Evolutionary conservation across 345 rosid species (phyloP).

Genomic region (Moringa oleifera): DNA sequence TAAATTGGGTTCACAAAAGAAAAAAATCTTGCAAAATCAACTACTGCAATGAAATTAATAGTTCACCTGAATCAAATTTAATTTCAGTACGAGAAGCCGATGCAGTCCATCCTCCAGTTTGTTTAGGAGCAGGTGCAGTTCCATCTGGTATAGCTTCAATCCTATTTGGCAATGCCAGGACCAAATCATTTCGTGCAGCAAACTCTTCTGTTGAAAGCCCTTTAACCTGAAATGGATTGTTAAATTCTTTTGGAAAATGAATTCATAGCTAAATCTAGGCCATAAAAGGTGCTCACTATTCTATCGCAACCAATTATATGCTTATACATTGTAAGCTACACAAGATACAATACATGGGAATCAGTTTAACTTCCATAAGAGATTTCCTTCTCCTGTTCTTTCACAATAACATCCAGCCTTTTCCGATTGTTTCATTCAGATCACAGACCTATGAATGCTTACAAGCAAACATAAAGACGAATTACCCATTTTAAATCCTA

Average conservation of each 20-base stretch:
- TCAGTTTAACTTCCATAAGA: background rate
- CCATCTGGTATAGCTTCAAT: conserved; percentile 96
- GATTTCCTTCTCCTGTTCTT: too few species aligned
- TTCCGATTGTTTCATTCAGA: background rate
- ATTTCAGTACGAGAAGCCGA: conserved; percentile 79
- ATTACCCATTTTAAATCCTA: background rate
- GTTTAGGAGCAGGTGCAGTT: conserved; percentile 75
- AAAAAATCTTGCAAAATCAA: conserved; percentile 12
- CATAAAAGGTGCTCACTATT: background rate
- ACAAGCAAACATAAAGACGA: background rate
- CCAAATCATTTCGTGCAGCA: conserved; percentile 84
- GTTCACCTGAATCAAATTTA: conserved; percentile 90
- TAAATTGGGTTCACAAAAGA: background rate
- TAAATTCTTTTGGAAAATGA: background rate
- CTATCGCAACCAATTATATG: background rate
- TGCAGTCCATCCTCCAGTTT: conserved; percentile 63
- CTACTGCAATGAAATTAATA: background rate
- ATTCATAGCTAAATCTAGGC: background rate
- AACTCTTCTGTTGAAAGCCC: conserved; percentile 90
- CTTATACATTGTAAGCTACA: background rate
- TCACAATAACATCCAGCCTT: background rate
- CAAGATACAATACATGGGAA: background rate
- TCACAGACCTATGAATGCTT: background rate
- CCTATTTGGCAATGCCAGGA: conserved; percentile 86
- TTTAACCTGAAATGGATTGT: conserved; percentile 49